Conservation (phyloP, 495 filamentous ascomycete genomes). For the Podospora australis region DNA sequence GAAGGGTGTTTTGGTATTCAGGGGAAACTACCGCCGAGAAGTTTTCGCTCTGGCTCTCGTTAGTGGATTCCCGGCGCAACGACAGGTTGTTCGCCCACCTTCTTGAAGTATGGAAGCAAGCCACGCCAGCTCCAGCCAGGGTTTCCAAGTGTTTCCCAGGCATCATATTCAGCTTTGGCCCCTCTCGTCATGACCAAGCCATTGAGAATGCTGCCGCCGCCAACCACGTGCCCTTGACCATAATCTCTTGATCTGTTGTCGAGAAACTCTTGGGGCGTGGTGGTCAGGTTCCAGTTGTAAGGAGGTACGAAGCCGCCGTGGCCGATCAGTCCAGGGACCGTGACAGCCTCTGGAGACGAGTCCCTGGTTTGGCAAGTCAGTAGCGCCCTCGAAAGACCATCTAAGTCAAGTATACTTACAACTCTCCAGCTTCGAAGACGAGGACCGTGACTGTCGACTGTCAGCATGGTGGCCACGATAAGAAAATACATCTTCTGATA, state of each 20-base stretch:
- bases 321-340: constrained; percentile 18
- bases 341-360: constrained; percentile 9
- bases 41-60: constrained; percentile 14
- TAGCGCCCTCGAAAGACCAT: not conserved
- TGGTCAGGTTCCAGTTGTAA: constrained; percentile 23
- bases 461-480: not conserved
- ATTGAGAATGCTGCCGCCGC: constrained; percentile 45
- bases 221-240: constrained; percentile 35
- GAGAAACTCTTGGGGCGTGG: constrained; percentile 28
- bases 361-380: constrained; percentile 8
- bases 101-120: constrained; percentile 54
- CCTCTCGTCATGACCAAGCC: constrained; percentile 42
- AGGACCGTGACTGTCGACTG: constrained; percentile 33
- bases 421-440: constrained; percentile 31
- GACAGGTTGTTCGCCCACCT: constrained; percentile 21
- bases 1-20: constrained; percentile 15
- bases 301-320: constrained; percentile 15
- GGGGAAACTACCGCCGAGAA: constrained; percentile 14
- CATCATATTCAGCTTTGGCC: constrained; percentile 45
- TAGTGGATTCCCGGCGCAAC: not conserved
- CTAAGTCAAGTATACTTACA: constrained; percentile 7
- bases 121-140: constrained; percentile 57
- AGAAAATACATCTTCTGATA: not conserved
- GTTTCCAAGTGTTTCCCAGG: constrained; percentile 55
- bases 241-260: constrained; percentile 30